Evolutionary conservation across 2,329 filamentous ascomycete genomes (phyloP), one percentile per base, ranked within the genome.

Genomic region (Pseudogymnoascus sp.): DNA sequence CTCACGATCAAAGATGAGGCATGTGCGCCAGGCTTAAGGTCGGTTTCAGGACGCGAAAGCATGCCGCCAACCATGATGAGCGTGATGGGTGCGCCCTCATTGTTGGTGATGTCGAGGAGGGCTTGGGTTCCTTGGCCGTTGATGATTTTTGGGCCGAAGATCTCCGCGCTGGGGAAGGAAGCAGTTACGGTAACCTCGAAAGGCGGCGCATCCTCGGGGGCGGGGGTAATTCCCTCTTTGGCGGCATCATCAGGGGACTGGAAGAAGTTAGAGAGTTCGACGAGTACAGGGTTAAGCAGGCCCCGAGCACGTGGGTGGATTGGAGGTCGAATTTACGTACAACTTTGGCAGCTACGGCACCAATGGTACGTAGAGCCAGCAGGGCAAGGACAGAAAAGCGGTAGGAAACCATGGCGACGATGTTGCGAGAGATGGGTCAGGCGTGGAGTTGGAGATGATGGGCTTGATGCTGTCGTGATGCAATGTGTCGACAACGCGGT

Each of bases 111-210:
- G 72, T 91, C 87, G 71, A 99, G 79, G 62, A 96, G 78, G 36
- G 92, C 89, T 76, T 90, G 86, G 67, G 92, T 96, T 44, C 91
- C 86, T 68, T 88, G 87, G 73, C 92, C 91, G 75, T 99, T 99
- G 81, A 97, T 85, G 70, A 97, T 87, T 84, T 96, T 96, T 71
- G 97, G 87, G 71, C 93, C 95, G 71, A 97, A 95, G 77, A 96
- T 87, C 78, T 82, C 68, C 79, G 87, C 75, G 73, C 88, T 80
- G 77, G 84, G 78, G 80, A 86, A 84, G 75, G 80, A 81, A 65
- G 87, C 83, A 68, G 82, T 82, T 70, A 88, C 78, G 63, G 87
- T 83, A 75, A 89, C 86, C 67, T 86, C 84, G 71, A 89, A 76
- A 68, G 83, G 78, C 71, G 80, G 71, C n/a, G 67, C 47, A 13